phyloP scores from a whole-genome alignment of 176 grass and related monocot species.

The Bonia amplexicaulis region DNA sequence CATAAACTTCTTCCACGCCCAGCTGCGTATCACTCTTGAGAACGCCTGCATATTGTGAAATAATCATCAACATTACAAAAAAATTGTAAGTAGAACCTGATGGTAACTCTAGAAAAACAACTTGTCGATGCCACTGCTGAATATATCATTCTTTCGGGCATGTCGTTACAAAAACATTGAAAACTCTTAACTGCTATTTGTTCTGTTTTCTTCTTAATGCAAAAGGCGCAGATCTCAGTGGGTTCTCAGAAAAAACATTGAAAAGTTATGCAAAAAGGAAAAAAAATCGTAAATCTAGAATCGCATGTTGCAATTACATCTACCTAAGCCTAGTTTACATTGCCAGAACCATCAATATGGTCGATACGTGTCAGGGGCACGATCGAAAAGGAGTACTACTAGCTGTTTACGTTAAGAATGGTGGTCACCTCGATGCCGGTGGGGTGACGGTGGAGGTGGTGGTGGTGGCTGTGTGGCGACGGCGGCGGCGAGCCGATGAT shows the following conservation, averaged over 20 bases:
- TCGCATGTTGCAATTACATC: background rate
- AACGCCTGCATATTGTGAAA: conserved; percentile 33
- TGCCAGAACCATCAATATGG: no score
- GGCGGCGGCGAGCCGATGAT: background rate
- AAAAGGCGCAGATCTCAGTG: no score
- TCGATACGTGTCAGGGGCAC: no score
- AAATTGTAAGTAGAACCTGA: no score
- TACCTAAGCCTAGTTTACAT: no score
- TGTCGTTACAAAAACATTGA: background rate
- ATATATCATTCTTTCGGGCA: background rate
- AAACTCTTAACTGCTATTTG: no score
- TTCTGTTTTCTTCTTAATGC: no score
- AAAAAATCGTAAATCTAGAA: background rate
- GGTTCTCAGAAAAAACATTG: background rate
- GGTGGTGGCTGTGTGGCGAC: background rate
- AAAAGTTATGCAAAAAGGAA: background rate
- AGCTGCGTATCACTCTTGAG: conserved; percentile 58
- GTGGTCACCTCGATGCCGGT: conserved; percentile 28
- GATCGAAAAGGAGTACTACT: no score
- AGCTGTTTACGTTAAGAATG: background rate
- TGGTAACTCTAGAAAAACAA: no score
- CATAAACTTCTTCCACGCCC: conserved; percentile 73
- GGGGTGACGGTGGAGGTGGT: background rate
- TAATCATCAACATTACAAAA: background rate
- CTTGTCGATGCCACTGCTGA: background rate